These are phyloP conservation scores for Marchantia paleacea DNA, from an alignment of 225 moss, liverwort and hornwort genomes.

Conservation along the genomic window DNA sequence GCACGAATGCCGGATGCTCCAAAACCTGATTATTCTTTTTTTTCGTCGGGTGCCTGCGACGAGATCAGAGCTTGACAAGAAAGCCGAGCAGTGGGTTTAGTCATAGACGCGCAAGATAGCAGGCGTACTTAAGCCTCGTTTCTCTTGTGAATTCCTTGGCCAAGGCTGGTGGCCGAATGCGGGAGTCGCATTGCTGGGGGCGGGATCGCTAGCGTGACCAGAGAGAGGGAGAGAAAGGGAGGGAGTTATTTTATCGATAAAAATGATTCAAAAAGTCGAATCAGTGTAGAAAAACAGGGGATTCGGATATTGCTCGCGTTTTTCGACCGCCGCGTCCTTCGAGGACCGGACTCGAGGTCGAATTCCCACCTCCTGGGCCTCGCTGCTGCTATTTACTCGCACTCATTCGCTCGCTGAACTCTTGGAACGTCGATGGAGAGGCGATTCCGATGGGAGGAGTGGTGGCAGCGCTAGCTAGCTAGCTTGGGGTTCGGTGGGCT, in stretches of 20 bases:
- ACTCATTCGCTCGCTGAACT: background rate
- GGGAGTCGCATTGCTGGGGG: background rate
- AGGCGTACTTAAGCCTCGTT: slow-evolving; percentile 2
- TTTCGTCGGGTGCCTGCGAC: background rate
- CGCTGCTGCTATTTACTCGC: background rate
- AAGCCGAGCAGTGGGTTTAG: background rate
- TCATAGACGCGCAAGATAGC: background rate
- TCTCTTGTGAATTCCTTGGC: background rate
- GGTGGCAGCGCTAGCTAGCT: background rate
- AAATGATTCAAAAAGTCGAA: background rate
- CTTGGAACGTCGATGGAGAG: background rate
- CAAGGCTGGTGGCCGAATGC: slow-evolving; percentile 12
- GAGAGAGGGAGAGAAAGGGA: background rate
- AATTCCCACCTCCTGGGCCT: background rate
- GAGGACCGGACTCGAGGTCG: background rate
- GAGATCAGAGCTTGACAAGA: background rate
- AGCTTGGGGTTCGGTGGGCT: too few species aligned
- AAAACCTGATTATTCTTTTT: background rate
- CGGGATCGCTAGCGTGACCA: background rate
- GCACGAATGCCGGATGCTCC: background rate
- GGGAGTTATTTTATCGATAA: background rate
- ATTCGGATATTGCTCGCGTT: background rate
- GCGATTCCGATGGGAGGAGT: background rate
- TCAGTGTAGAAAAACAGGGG: background rate
- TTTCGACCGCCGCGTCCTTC: background rate